Conservation (phyloP, 768 basidiomycete genomes). For the Coprinopsis strossmayeri region DNA sequence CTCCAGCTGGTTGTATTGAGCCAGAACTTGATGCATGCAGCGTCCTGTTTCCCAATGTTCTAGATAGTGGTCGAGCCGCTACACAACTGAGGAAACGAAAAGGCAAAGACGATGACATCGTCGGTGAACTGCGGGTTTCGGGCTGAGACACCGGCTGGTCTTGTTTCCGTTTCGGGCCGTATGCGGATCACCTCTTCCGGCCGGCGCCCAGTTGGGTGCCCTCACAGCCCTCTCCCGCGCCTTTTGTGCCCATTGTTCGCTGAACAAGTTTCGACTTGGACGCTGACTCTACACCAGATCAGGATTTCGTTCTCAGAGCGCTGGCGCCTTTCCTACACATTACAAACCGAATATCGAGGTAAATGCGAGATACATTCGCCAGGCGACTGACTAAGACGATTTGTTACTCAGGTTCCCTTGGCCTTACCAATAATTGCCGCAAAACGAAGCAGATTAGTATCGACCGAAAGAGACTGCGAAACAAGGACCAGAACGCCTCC, state of each 20-base stretch:
- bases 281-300: too few species aligned
- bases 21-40: conserved; percentile 1
- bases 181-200: too few species aligned
- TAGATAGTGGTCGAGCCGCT: not conserved
- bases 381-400: not conserved
- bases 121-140: not conserved
- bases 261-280: too few species aligned
- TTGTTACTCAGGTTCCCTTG: conserved; percentile 3
- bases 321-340: not conserved
- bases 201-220: too few species aligned
- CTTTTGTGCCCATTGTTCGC: too few species aligned
- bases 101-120: not conserved
- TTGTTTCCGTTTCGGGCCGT: too few species aligned
- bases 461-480: too few species aligned
- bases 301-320: too few species aligned
- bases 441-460: too few species aligned
- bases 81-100: not conserved
- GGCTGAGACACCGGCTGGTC: too few species aligned
- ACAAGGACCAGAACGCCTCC: not conserved
- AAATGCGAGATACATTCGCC: not conserved
- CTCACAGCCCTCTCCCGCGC: too few species aligned
- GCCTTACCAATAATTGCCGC: not conserved
- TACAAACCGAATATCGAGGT: too few species aligned
- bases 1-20: not conserved
- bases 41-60: not conserved